Evolutionary conservation across 495 filamentous ascomycete genomes (phyloP), one percentile per base, ranked within the genome.

Genomic region (Aspergillus bridgeri): DNA sequence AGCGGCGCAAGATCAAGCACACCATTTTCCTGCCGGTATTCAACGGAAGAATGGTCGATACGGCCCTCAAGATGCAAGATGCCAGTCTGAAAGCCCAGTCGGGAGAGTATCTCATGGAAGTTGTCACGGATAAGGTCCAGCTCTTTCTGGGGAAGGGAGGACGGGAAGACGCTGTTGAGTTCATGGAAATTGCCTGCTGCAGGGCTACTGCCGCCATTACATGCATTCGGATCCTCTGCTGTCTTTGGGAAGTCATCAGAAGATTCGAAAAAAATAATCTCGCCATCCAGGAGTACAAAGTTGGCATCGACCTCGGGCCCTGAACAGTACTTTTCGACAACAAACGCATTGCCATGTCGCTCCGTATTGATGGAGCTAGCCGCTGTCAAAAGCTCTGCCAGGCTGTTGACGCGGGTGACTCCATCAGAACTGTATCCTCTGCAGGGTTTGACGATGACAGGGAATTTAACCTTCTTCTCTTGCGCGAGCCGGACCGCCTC

Each of bases 271-370:
- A 82, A 82, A 1, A 82, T 55, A 9, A 82, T 43, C 42, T 83
- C 72, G 23, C 79, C 79, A 51, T 81, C 71, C 2, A 69, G 60
- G 3, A 84, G 63, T 3, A 81, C 67, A 45, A 83, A 68, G 60
- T 83, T 84, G 51, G 68, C 75, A 55, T 84, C 81, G 15, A 84
- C 75, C 59, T 84, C 81, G 0, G 81, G 81, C 0, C 81, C 76
- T 27, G 64, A 65, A 23, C 68, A 50, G 51, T 64, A 78, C 42
- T 43, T 18, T 51, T 71, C 68, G 6, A 71, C 25, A 69, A 69
- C 55, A n/a, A 68, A 62, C 15, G 55, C 58, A 6, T 44, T 21
- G 5, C 57, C 57, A 42, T 48, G 48, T 9, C 48, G 27, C 3
- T 47, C 33, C 8, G 23, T 21, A 17, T 45, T 13, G 48, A 29